Base-by-base conservation (phyloP, 257 asterid species). In the Euphrasia confusa region DNA sequence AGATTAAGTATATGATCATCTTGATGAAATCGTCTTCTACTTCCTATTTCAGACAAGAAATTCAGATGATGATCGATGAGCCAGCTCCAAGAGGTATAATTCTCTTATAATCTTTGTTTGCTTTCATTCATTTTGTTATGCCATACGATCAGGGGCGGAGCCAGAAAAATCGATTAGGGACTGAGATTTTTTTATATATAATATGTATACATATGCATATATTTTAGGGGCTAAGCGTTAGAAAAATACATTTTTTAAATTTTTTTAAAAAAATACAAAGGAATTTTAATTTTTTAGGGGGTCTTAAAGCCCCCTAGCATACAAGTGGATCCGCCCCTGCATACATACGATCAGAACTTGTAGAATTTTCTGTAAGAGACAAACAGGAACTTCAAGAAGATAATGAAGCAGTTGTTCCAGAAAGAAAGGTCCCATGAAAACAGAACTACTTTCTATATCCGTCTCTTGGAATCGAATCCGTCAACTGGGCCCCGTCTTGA, bases 1-100 rank as follows among this genome's bases (percentile, higher is more conserved):
- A 33, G 10, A 27, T 61, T 47, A 54, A 15, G 26, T 15, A 24
- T 47, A 27, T 13, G 54, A 45, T 24, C 65, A 64, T 48, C 53
- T 71, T 57, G 68, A 33, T 62, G 42, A 64, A 63, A 68, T 72
- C 10, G 58, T 15, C 6, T 69, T 54, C 67, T 33, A 61, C 39
- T 47, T 64, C 14, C 66, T 11, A 55, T 60, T 80, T 57, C 93
- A 90, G 98, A 73, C 70, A 58, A 81, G 93, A 66, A 71, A 80
- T 65, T 82, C 95, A 52, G 93, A 81, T 61, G 90, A 88, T 59
- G 60, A 70, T 83, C 21, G 93, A n/a, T n/a, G n/a, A n/a, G n/a
- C n/a, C 82, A 66, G 92, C 83, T 35, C 95, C 84, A 12, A 68
- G 57, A 72, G 93, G 98, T 88, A 81, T 67, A 33, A 44, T 4